A percentile compares a stretch with the other conserved stretches of the same genome.
Evolutionary conservation across 1,284 basidiomycete species (phyloP).

Genomic region (Cronartium ribicola): DNA sequence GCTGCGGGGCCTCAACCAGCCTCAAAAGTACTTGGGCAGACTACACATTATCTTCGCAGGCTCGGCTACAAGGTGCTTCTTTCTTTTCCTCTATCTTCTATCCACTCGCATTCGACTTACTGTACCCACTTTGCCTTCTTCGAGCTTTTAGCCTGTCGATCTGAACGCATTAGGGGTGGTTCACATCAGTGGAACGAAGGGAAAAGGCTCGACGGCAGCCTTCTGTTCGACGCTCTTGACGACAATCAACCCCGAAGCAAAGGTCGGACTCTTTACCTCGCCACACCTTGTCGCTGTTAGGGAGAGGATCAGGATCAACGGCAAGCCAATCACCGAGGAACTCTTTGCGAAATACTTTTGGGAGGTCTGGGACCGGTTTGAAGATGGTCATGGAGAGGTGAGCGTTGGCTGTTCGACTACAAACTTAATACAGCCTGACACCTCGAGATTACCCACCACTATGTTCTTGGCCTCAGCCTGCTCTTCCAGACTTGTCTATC

Average conservation of each 20-base stretch:
- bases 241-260: slow-evolving; percentile 4
- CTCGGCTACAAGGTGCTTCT: slow-evolving; percentile 72
- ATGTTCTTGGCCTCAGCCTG: not conserved
- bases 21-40: slow-evolving; percentile 14
- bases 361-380: slow-evolving; percentile 87
- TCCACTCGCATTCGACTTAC: not conserved
- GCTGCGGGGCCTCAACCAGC: slow-evolving; percentile 20
- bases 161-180: slow-evolving; percentile 86
- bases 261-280: slow-evolving; percentile 80
- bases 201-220: slow-evolving; percentile 95
- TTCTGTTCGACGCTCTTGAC: slow-evolving; percentile 57
- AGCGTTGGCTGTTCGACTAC: not conserved
- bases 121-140: not conserved
- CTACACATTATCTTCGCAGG: slow-evolving; percentile 80
- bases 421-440: not conserved
- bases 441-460: not conserved
- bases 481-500: slow-evolving; percentile 58
- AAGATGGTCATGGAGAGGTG: slow-evolving; percentile 50
- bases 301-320: slow-evolving; percentile 92
- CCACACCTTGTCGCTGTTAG: slow-evolving; percentile 94
- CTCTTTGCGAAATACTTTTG: slow-evolving; percentile 89
- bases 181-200: slow-evolving; percentile 97
- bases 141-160: slow-evolving; percentile 63
- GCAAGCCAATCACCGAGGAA: slow-evolving; percentile 78
- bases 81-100: slow-evolving; percentile 65